Base-by-base conservation (phyloP, 306 rosid species). In the Astragalus membranaceus region DNA sequence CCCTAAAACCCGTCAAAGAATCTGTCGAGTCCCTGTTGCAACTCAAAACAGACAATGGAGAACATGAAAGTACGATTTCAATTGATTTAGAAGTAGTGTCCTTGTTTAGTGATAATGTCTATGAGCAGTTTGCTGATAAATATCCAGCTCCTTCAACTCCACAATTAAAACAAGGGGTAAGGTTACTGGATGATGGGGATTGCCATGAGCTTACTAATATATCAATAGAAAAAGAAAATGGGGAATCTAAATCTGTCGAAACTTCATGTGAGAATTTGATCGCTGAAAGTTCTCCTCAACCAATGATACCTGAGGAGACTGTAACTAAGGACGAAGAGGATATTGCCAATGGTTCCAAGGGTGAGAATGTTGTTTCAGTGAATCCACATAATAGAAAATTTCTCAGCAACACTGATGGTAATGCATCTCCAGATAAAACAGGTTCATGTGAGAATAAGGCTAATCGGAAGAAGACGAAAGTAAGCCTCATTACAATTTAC, bases 111-210 rank as follows among this genome's bases (percentile, higher is more conserved):
- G 96, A 81, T 64, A 68, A 78, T 41, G 87, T 79, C 30, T 68
- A 62, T 6, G 91, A 90, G 62, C 92, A 74, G 10, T 84, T 84
- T 17, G 67, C 78, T 59, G 97, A 94, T 72, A 88, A 86, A 85
- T 95, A 87, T 74, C 97, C 99, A 1, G 97, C 99, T 79, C 99
- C 99, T 64, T 95, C 97, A 33, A 95, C 95, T 39, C 99, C 97
- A 10, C 99, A 95, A 63, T 80, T 89, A 61, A 81, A 88, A 53
- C 98, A 88, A 7, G 99, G 89, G 20, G 78, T 78, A n/a, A 72
- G 96, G 56, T 78, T 85, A 73, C 66, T 89, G 57, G 95, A 87
- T 70, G 95, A 87, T 78, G 91, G 92, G 7, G 99, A 91, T 83
- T 89, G 92, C 85, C 96, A 86, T 56, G 96, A 95, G 50, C 96